These are phyloP conservation scores for Endotrypanum monterogeii DNA, from an alignment of 208 protist species.

Conservation along the genomic window DNA sequence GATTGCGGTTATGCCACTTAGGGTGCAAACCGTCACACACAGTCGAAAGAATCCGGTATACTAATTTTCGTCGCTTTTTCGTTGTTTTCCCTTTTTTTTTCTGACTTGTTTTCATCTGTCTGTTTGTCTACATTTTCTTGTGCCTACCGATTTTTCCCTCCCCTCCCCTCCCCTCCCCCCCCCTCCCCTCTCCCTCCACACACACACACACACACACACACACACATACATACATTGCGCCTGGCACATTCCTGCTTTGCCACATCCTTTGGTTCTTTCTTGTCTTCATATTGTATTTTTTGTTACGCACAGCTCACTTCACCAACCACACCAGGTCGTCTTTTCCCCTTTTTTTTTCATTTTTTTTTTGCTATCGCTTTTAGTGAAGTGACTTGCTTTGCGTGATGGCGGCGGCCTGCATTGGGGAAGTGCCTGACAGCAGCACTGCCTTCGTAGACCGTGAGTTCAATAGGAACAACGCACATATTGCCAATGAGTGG, in stretches of 20 bases:
- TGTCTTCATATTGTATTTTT: conserved; percentile 13
- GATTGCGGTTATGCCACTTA: too few species aligned
- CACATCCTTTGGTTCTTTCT: conserved; percentile 5
- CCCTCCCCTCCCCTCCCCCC: too few species aligned
- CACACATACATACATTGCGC: too few species aligned
- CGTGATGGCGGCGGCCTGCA: conserved; percentile 4
- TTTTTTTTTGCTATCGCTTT: background rate
- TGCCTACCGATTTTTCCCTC: background rate
- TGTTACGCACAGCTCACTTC: background rate
- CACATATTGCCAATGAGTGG: conserved; percentile 57
- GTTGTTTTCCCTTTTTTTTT: conserved; percentile 18
- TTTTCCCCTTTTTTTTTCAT: conserved; percentile 21
- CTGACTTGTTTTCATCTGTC: conserved; percentile 5
- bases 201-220: too few species aligned
- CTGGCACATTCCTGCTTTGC: too few species aligned
- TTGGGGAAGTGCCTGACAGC: conserved; percentile 52
- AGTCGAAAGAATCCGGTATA: too few species aligned
- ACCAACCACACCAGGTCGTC: conserved; percentile 12
- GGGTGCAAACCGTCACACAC: too few species aligned
- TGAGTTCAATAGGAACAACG: conserved; percentile 63
- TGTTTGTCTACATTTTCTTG: background rate
- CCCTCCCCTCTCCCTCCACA: too few species aligned
- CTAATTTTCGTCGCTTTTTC: conserved; percentile 10
- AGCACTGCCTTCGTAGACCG: conserved; percentile 59
- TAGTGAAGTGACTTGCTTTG: background rate